A percentile compares a stretch with the other conserved stretches of the same genome.
phyloP scores from a whole-genome alignment of 2,329 filamentous ascomycete species.

The Diaporthe australafricana region DNA sequence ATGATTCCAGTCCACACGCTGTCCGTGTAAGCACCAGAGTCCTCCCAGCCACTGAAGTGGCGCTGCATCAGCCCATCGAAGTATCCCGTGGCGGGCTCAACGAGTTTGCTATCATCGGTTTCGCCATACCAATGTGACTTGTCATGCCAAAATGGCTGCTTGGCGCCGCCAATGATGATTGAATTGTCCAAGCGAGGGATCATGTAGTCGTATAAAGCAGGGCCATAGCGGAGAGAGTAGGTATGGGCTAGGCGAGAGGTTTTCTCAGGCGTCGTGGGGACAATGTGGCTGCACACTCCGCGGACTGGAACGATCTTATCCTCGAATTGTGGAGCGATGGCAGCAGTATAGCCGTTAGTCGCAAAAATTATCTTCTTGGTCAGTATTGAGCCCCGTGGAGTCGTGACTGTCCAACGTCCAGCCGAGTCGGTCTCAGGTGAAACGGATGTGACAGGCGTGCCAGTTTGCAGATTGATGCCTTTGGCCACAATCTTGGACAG shows the following conservation, averaged over 20 bases:
- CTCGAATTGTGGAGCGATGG: slow-evolving; percentile 68
- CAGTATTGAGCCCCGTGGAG: slow-evolving; percentile 63
- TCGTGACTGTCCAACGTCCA: slow-evolving; percentile 59
- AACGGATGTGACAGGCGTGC: slow-evolving; percentile 31
- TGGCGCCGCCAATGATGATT: slow-evolving; percentile 52
- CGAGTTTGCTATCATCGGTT: slow-evolving; percentile 56
- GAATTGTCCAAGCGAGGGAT: slow-evolving; percentile 58
- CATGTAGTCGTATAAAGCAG: slow-evolving; percentile 49
- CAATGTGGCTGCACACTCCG: slow-evolving; percentile 52
- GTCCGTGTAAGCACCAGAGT: slow-evolving; percentile 49
- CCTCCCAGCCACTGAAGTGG: slow-evolving; percentile 61
- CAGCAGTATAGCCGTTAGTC: slow-evolving; percentile 75
- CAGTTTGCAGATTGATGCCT: slow-evolving; percentile 24
- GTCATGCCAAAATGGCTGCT: slow-evolving; percentile 47
- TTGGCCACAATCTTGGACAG: slow-evolving; percentile 38
- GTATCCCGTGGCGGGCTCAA: slow-evolving; percentile 55
- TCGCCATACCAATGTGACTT: slow-evolving; percentile 57
- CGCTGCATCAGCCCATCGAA: slow-evolving; percentile 62
- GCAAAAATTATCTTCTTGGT: slow-evolving; percentile 70
- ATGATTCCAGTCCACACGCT: slow-evolving; percentile 50
- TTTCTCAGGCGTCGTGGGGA: not conserved
- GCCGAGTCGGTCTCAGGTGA: slow-evolving; percentile 37
- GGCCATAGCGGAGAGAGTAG: slow-evolving; percentile 43
- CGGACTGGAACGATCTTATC: slow-evolving; percentile 72
- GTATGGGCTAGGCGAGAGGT: slow-evolving; percentile 41